These are phyloP conservation scores for Athelia sp. DNA, from an alignment of 1,284 basidiomycete genomes.

Conservation along the genomic window DNA sequence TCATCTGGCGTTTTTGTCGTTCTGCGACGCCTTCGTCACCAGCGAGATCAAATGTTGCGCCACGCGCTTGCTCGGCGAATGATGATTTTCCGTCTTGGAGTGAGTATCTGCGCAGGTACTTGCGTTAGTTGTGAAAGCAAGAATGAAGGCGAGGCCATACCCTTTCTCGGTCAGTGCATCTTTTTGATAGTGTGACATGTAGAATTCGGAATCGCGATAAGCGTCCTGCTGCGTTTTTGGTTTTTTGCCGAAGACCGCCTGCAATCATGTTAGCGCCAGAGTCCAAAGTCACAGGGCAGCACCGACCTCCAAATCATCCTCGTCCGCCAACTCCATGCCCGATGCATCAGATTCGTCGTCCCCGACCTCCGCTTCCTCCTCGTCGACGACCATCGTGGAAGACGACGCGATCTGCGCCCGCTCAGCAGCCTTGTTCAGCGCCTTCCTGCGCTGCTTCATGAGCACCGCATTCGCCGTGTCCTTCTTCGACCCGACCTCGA, in stretches of 20 bases:
- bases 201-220: constrained; percentile 85
- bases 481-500: constrained; percentile 82
- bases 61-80: constrained; percentile 82
- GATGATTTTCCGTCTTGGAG: constrained; percentile 76
- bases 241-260: constrained; percentile 76
- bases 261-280: constrained; percentile 5
- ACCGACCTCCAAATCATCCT: constrained; percentile 70
- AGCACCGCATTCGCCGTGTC: constrained; percentile 64
- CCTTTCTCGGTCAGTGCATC: constrained; percentile 86
- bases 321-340: constrained; percentile 67
- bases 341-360: constrained; percentile 24
- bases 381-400: constrained; percentile 27
- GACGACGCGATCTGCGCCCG: constrained; percentile 35
- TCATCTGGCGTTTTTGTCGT: constrained; percentile 64
- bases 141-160: constrained; percentile 35
- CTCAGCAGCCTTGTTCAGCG: constrained; percentile 60
- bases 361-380: constrained; percentile 24
- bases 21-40: constrained; percentile 72
- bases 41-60: constrained; percentile 79
- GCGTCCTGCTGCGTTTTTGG: constrained; percentile 38
- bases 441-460: constrained; percentile 88
- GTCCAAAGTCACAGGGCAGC: constrained; percentile 2
- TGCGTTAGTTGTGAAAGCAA: constrained; percentile 6
- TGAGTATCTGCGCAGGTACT: constrained; percentile 63
- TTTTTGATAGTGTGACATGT: constrained; percentile 88